Evolutionary conservation across 805 yeast genomes (phyloP), one percentile per base, ranked within the genome.

Genomic region (Nakazawaea wickerhamii): DNA sequence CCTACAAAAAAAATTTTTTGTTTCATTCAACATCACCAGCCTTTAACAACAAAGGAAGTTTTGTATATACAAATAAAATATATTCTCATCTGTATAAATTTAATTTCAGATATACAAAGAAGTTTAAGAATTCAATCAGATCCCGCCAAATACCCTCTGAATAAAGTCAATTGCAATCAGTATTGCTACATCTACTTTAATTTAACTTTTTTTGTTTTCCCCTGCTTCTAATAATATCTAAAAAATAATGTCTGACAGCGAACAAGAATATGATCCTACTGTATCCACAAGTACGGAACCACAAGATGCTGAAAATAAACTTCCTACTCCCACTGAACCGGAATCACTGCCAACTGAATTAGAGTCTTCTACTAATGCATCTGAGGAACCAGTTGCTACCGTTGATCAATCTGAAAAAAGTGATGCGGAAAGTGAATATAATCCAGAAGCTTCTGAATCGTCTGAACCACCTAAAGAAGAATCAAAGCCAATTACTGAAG

Each of bases 231-330:
- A 23, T 23, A 23, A 23, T 23, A 23, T 19, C 5, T 23, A 35
- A 25, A 19, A 20, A 34, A 35, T 10, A 28, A 41, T 41, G 45
- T 43, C 45, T 43, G 45, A 43, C 7, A 38, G 39, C 33, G 45
- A 43, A 38, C 39, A 37, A 21, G 45, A 43, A 30, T 41, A 41
- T 26, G 45, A 41, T 28, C 45, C 40, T 28, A 20, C 45, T 7
- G 35, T 22, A 15, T 30, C 36, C 11, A 15, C 27, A 10, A 36
- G 13, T 15, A 18, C 34, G 7, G 33, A 10, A 19, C 21, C 21
- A 19, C 33, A 25, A 11, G 42, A 38, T 11, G 18, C 13, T 35
- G 38, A 22, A 22, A 25, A 14, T 20, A 32, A 32, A 10, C 31
- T 28, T 28, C 31, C 36, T 32, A 20, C 21, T 19, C 23, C 36